These are phyloP conservation scores for Phytopythium sindhum DNA, from an alignment of 352 stramenopile genomes.

Conservation along the genomic window DNA sequence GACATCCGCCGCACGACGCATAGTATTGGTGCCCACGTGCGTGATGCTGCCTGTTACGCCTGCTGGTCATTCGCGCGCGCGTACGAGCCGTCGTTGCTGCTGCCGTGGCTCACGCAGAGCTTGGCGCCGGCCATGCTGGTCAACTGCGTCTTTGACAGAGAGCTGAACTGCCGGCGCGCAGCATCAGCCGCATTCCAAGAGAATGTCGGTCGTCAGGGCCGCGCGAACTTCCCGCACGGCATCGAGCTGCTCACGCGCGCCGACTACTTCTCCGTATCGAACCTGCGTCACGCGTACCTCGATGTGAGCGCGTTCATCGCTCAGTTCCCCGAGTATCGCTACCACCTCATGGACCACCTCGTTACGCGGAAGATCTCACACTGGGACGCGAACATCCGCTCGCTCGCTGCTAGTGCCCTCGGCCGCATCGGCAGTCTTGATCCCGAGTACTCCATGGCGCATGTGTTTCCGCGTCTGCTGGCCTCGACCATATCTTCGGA, in stretches of 20 bases:
- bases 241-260: conserved; percentile 96
- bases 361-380: conserved; percentile 90
- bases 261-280: conserved; percentile 97
- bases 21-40: conserved; percentile 95
- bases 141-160: conserved; percentile 96
- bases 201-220: conserved; percentile 88
- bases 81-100: conserved; percentile 90
- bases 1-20: conserved; percentile 94
- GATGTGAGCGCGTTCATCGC: conserved; percentile 91
- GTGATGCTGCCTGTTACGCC: conserved; percentile 97
- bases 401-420: conserved; percentile 85
- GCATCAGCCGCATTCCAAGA: conserved; percentile 98
- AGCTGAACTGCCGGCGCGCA: conserved; percentile 97
- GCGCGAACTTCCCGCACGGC: conserved; percentile 94
- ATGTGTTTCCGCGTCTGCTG: conserved; percentile 86
- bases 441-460: conserved; percentile 53
- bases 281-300: conserved; percentile 90
- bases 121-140: conserved; percentile 93
- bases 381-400: conserved; percentile 93
- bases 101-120: conserved; percentile 82
- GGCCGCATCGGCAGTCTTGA: conserved; percentile 86
- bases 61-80: conserved; percentile 97
- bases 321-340: conserved; percentile 86
- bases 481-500: conserved; percentile 71
- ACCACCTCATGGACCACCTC: conserved; percentile 81